Percentiles rank a stretch among this genome's conserved stretches.
phyloP scores from a whole-genome alignment of 2,329 filamentous ascomycete species.

The Chrysosporium keratinophilum region DNA sequence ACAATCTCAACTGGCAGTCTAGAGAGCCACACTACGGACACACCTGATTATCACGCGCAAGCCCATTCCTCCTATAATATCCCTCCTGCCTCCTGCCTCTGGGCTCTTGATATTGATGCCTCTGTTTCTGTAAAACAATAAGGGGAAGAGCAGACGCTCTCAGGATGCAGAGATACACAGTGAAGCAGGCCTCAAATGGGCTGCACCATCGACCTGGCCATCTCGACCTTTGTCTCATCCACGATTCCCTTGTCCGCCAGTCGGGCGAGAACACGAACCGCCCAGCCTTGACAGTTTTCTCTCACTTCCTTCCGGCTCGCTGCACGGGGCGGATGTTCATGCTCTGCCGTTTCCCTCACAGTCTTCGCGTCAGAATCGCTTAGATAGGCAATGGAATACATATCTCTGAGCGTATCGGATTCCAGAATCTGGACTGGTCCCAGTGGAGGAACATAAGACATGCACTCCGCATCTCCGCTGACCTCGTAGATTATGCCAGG shows the following conservation, averaged over 20 bases:
- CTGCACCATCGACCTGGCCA: constrained; percentile 18
- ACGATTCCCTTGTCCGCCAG: constrained; percentile 19
- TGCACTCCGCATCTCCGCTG: constrained; percentile 21
- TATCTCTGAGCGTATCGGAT: constrained; percentile 11
- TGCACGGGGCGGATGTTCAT: constrained; percentile 18
- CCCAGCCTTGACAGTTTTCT: constrained; percentile 23
- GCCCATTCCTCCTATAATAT: too few relatives aligned
- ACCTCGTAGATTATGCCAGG: constrained; percentile 21
- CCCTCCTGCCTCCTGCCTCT: too few relatives aligned
- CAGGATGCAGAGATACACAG: neutral
- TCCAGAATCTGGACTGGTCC: constrained; percentile 12
- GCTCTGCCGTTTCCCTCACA: constrained; percentile 17
- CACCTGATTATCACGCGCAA: too few relatives aligned
- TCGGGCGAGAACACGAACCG: constrained; percentile 20
- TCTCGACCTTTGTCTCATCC: constrained; percentile 17
- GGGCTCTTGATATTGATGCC: too few relatives aligned
- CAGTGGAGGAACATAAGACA: constrained; percentile 19
- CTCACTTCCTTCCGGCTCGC: constrained; percentile 16
- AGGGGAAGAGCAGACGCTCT: neutral
- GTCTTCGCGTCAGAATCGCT: constrained; percentile 14
- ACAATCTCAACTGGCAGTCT: too few relatives aligned
- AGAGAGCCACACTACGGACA: too few relatives aligned
- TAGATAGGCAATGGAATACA: constrained; percentile 18
- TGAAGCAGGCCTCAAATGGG: constrained; percentile 8
- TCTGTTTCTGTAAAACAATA: too few relatives aligned